Evolutionary conservation across 2,329 filamentous ascomycete genomes (phyloP).

Genomic region (Blumeria graminis): DNA sequence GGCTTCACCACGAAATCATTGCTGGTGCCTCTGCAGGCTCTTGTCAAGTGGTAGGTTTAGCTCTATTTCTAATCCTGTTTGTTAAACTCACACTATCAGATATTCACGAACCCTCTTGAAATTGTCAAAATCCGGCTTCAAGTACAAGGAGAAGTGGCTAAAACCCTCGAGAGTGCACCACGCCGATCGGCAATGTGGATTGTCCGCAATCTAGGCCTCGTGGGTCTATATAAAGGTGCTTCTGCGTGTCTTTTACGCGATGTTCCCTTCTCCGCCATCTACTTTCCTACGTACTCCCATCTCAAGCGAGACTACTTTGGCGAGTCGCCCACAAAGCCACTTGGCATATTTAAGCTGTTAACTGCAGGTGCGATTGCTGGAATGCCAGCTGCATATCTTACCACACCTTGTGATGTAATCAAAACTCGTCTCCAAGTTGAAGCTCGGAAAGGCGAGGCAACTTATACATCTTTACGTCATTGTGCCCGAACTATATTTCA

Average conservation of each 20-base stretch:
- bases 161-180: constrained; percentile 56
- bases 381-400: constrained; percentile 83
- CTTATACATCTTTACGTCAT: constrained; percentile 71
- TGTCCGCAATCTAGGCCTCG: constrained; percentile 74
- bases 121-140: constrained; percentile 98
- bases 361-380: constrained; percentile 85
- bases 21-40: constrained; percentile 75
- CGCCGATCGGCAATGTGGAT: constrained; percentile 96
- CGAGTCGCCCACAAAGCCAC: constrained; percentile 65
- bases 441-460: constrained; percentile 77
- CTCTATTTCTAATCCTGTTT: background rate
- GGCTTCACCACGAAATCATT: constrained; percentile 46
- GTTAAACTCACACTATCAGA: constrained; percentile 22
- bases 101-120: constrained; percentile 94
- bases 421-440: constrained; percentile 97
- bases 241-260: constrained; percentile 85
- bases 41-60: constrained; percentile 70
- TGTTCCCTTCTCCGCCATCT: constrained; percentile 94
- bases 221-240: constrained; percentile 91
- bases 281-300: constrained; percentile 93
- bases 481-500: constrained; percentile 61
- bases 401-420: constrained; percentile 95
- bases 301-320: constrained; percentile 87
- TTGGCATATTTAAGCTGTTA: constrained; percentile 74
- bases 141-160: constrained; percentile 86